These are phyloP conservation scores for Mycena vitilis DNA, from an alignment of 768 basidiomycete species.

Conservation along the genomic window DNA sequence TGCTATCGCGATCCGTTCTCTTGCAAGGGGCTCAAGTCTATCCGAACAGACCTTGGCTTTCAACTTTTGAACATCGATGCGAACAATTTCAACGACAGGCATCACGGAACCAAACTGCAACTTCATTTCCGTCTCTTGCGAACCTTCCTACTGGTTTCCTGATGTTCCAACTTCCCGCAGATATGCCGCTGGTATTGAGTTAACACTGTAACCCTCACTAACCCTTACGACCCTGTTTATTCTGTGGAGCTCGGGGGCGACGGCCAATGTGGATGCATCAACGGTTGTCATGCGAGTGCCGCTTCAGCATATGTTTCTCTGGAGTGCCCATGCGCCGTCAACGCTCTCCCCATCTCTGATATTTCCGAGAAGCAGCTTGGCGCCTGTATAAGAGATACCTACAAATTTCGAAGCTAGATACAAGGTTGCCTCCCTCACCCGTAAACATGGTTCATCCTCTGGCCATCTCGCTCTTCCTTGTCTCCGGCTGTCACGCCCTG, in stretches of 20 bases:
- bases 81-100: neutral
- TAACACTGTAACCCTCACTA: no score
- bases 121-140: no score
- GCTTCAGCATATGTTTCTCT: slow-evolving; percentile 4
- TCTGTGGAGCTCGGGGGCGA: neutral
- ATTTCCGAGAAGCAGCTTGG: neutral
- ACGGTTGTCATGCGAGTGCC: slow-evolving; percentile 11
- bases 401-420: neutral
- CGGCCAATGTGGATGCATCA: slow-evolving; percentile 12
- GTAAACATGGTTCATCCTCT: slow-evolving; percentile 13
- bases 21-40: no score
- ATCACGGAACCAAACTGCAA: no score
- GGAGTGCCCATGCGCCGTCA: slow-evolving; percentile 1
- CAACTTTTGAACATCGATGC: slow-evolving; percentile 1
- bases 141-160: no score
- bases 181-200: no score
- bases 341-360: neutral
- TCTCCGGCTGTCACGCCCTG: neutral
- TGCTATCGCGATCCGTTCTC: no score
- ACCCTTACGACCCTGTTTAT: no score
- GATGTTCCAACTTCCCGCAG: no score
- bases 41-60: neutral
- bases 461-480: neutral
- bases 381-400: neutral
- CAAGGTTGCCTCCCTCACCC: slow-evolving; percentile 6